Conservation (phyloP, 2,329 filamentous ascomycete species). For the Tolypocladium inflatum region DNA sequence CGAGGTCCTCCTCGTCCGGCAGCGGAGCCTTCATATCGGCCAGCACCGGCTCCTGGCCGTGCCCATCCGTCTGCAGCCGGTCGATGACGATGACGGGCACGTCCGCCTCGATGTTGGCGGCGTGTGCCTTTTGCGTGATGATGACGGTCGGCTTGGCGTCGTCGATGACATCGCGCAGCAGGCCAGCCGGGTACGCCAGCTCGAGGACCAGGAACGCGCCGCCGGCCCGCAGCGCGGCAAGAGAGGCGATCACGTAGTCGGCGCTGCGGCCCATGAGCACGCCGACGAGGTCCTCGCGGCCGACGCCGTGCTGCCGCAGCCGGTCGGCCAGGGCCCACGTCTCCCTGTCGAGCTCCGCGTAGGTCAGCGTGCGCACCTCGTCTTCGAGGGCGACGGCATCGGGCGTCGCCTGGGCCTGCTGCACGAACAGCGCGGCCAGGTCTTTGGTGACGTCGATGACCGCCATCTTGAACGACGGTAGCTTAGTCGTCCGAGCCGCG, state of each 20-base stretch:
- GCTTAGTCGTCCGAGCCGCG: not conserved
- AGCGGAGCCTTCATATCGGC: constrained; percentile 35
- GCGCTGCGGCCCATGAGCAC: constrained; percentile 67
- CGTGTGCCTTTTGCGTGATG: constrained; percentile 57
- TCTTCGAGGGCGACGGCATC: constrained; percentile 65
- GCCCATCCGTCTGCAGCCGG: constrained; percentile 21
- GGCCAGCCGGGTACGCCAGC: constrained; percentile 64
- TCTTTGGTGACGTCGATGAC: constrained; percentile 64
- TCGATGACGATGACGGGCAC: constrained; percentile 59
- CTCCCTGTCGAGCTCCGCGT: constrained; percentile 60
- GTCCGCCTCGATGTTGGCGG: constrained; percentile 52
- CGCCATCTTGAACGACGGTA: constrained; percentile 36
- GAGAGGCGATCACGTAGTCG: constrained; percentile 69
- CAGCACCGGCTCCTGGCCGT: constrained; percentile 13
- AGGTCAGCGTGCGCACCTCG: constrained; percentile 56
- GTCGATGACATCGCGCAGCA: constrained; percentile 67
- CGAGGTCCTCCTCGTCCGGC: constrained; percentile 58
- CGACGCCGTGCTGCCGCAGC: constrained; percentile 58
- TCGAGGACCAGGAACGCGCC: constrained; percentile 76
- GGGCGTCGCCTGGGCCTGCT: constrained; percentile 60
- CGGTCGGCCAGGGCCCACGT: constrained; percentile 55
- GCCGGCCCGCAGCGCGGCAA: constrained; percentile 68
- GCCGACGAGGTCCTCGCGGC: constrained; percentile 64
- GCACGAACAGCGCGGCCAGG: constrained; percentile 59
- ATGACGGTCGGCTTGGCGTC: constrained; percentile 65